These are phyloP conservation scores for Wallacemonas collosoma DNA, from an alignment of 208 protist genomes.

Conservation along the genomic window DNA sequence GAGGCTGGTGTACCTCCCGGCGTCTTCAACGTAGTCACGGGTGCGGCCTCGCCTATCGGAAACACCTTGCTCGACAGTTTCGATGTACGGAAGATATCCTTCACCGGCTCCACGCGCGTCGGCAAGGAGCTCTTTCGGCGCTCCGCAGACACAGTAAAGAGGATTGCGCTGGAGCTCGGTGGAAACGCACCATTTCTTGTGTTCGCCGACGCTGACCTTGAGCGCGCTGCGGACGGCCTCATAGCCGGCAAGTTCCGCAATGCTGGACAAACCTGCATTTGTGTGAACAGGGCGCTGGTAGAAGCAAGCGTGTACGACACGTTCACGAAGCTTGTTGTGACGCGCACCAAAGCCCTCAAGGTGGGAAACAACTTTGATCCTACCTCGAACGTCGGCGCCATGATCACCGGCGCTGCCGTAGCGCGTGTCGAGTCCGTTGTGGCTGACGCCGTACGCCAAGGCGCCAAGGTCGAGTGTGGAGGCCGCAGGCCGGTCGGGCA, in stretches of 20 bases:
- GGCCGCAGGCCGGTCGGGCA: constrained; percentile 42
- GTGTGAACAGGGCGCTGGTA: constrained; percentile 80
- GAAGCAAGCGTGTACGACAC: constrained; percentile 62
- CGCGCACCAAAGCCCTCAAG: constrained; percentile 41
- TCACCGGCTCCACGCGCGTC: constrained; percentile 85
- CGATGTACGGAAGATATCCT: constrained; percentile 81
- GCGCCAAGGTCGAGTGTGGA: constrained; percentile 66
- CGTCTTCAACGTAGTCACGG: constrained; percentile 87
- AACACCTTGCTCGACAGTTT: constrained; percentile 60
- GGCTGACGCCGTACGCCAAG: constrained; percentile 61
- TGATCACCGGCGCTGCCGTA: constrained; percentile 55
- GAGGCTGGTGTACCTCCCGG: constrained; percentile 76
- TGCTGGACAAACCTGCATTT: constrained; percentile 92
- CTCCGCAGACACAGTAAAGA: constrained; percentile 76
- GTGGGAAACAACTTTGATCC: constrained; percentile 79
- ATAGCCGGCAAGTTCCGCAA: constrained; percentile 79
- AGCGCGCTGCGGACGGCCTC: constrained; percentile 59
- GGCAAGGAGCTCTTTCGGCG: constrained; percentile 70
- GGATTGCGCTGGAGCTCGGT: constrained; percentile 88
- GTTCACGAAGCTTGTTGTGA: constrained; percentile 55
- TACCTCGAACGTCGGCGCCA: constrained; percentile 53
- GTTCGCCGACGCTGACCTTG: constrained; percentile 87
- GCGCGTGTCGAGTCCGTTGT: constrained; percentile 53
- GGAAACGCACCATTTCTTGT: constrained; percentile 93
- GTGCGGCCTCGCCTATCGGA: constrained; percentile 63